Evolutionary conservation across 2,329 filamentous ascomycete species (phyloP).

Genomic region (Blumeriella jaapii): DNA sequence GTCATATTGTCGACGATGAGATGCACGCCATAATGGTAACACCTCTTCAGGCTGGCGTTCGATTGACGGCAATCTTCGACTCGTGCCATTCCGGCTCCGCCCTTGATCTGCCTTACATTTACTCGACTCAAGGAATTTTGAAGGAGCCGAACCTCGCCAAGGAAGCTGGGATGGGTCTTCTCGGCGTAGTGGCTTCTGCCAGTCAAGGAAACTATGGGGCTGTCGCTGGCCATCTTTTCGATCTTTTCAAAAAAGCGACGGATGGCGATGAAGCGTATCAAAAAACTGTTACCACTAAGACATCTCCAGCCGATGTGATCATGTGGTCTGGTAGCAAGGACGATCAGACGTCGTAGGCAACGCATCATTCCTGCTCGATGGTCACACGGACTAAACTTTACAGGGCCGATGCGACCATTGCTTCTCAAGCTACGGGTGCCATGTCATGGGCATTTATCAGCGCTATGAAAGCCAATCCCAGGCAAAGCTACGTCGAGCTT

Average conservation of each 20-base stretch:
- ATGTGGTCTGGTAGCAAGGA: constrained; percentile 98
- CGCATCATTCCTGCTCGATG: constrained; percentile 29
- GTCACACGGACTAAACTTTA: neutral
- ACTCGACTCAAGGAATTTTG: constrained; percentile 32
- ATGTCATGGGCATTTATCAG: constrained; percentile 96
- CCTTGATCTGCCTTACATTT: constrained; percentile 53
- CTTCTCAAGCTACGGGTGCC: constrained; percentile 74
- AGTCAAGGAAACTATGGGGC: constrained; percentile 71
- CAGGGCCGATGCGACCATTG: constrained; percentile 77
- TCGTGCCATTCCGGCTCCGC: constrained; percentile 55
- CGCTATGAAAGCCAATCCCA: constrained; percentile 76
- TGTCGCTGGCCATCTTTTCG: constrained; percentile 66
- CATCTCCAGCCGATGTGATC: constrained; percentile 84
- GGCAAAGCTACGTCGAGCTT: constrained; percentile 89
- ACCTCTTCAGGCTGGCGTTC: constrained; percentile 67
- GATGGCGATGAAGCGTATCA: constrained; percentile 66
- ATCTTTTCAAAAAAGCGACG: constrained; percentile 78
- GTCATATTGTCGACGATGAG: constrained; percentile 72
- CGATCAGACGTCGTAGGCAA: constrained; percentile 73
- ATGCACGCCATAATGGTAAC: constrained; percentile 69
- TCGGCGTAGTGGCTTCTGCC: constrained; percentile 50
- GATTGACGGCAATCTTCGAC: constrained; percentile 58
- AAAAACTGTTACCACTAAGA: constrained; percentile 76
- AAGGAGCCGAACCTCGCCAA: constrained; percentile 41
- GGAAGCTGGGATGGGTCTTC: constrained; percentile 42